Evolutionary conservation across 805 yeast genomes (phyloP).

Genomic region (Maudiozyma bulderi): DNA sequence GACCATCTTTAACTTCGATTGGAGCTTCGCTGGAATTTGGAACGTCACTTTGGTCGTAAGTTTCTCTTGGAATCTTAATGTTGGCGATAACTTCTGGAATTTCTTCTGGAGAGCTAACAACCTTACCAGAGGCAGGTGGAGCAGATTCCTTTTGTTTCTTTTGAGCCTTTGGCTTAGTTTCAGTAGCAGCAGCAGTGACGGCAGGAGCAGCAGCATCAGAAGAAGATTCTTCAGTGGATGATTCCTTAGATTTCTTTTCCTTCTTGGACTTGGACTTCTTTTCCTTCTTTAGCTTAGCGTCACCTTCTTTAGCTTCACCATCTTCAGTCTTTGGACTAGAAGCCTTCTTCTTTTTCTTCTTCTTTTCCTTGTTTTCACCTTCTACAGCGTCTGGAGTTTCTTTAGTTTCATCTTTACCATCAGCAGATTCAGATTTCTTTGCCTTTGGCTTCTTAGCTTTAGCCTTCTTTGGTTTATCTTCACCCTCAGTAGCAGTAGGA

Average conservation of each 20-base stretch:
- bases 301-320: neutral
- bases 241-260: neutral
- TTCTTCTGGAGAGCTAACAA: neutral
- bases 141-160: neutral
- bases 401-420: neutral
- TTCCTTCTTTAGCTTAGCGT: slow-evolving; percentile 1
- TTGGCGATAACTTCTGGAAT: neutral
- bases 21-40: slow-evolving; percentile 2
- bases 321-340: neutral
- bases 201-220: neutral
- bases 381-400: neutral
- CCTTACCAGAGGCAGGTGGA: neutral
- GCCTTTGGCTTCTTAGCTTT: neutral
- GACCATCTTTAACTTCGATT: slow-evolving; percentile 2
- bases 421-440: neutral
- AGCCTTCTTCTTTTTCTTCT: slow-evolving; percentile 4
- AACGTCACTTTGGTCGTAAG: slow-evolving; percentile 9
- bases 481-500: neutral
- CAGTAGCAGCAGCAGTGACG: no score
- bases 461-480: neutral
- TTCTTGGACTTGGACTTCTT: slow-evolving; percentile 2
- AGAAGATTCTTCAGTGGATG: neutral
- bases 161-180: neutral
- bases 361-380: slow-evolving; percentile 2
- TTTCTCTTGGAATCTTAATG: slow-evolving; percentile 1